Evolutionary conservation across 148 eudicot genomes (phyloP).

Genomic region (Fagopyrum esculentum): DNA sequence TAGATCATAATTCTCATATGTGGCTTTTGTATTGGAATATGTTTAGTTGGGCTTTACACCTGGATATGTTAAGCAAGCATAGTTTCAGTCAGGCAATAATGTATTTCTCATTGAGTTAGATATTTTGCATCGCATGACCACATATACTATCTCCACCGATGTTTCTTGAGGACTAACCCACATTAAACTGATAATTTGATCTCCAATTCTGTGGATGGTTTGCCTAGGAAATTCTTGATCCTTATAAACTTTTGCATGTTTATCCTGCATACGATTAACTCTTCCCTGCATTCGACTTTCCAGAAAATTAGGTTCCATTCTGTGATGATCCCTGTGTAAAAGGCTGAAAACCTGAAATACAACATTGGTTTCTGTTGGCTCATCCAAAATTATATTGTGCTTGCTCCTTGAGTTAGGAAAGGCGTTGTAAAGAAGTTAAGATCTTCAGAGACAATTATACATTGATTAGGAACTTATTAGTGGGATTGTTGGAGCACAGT

Average conservation of each 20-base stretch:
- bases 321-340: neutral
- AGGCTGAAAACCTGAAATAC: neutral
- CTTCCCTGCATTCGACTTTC: neutral
- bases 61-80: neutral
- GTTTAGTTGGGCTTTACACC: neutral
- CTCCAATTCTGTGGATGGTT: neutral
- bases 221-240: neutral
- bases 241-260: neutral
- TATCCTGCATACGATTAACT: neutral
- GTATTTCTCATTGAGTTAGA: neutral
- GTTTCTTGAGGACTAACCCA: neutral
- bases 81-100: neutral
- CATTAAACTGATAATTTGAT: neutral
- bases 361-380: neutral
- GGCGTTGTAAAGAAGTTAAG: neutral
- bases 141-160: neutral
- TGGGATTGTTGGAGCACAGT: neutral
- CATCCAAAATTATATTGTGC: neutral
- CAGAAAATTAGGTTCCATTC: neutral
- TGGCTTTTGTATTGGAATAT: neutral
- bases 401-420: too few relatives aligned
- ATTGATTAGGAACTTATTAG: neutral
- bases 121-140: neutral
- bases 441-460: neutral
- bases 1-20: conserved; percentile 15